A percentile compares a stretch with the other conserved stretches of the same genome.
phyloP scores from a whole-genome alignment of 2,329 filamentous ascomycete species.

The Elsinoe batatas region DNA sequence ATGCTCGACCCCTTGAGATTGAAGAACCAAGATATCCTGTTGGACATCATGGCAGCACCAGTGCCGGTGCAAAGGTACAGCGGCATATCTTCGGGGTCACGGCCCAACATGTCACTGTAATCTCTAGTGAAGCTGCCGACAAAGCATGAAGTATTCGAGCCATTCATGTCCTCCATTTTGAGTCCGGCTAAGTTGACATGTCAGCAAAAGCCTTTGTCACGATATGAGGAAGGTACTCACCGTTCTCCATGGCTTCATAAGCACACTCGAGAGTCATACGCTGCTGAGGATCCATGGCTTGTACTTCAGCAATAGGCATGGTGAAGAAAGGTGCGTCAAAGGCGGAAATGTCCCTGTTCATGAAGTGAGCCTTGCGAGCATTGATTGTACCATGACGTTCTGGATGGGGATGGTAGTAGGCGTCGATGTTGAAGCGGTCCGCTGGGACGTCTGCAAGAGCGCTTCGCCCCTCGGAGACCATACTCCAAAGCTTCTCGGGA shows the following conservation, averaged over 20 bases:
- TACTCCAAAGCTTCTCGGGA: slow-evolving; percentile 19
- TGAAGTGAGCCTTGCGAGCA: slow-evolving; percentile 16
- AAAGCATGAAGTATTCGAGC: slow-evolving; percentile 11
- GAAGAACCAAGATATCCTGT: slow-evolving; percentile 21
- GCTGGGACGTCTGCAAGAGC: slow-evolving; percentile 17
- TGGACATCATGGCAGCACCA: slow-evolving; percentile 18
- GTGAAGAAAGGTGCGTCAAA: slow-evolving; percentile 23
- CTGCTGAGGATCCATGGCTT: slow-evolving; percentile 23
- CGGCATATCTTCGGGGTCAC: slow-evolving; percentile 17
- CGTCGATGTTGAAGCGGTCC: slow-evolving; percentile 18
- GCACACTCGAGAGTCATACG: slow-evolving; percentile 20
- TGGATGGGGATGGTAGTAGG: slow-evolving; percentile 18
- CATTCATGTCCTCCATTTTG: slow-evolving; percentile 3
- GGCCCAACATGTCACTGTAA: slow-evolving; percentile 17
- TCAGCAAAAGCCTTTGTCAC: not conserved
- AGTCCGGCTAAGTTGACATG: slow-evolving; percentile 1
- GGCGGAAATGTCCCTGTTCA: slow-evolving; percentile 18
- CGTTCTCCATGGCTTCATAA: slow-evolving; percentile 18
- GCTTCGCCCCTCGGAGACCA: not conserved
- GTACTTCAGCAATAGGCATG: slow-evolving; percentile 18
- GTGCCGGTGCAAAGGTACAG: slow-evolving; percentile 20
- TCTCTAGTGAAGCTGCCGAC: slow-evolving; percentile 21
- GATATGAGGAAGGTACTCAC: not conserved
- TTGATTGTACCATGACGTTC: slow-evolving; percentile 14
- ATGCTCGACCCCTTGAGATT: slow-evolving; percentile 20